Evolutionary conservation across 106 monocot species (phyloP), one percentile per base, ranked within the genome.

Genomic region (Acorus gramineus): DNA sequence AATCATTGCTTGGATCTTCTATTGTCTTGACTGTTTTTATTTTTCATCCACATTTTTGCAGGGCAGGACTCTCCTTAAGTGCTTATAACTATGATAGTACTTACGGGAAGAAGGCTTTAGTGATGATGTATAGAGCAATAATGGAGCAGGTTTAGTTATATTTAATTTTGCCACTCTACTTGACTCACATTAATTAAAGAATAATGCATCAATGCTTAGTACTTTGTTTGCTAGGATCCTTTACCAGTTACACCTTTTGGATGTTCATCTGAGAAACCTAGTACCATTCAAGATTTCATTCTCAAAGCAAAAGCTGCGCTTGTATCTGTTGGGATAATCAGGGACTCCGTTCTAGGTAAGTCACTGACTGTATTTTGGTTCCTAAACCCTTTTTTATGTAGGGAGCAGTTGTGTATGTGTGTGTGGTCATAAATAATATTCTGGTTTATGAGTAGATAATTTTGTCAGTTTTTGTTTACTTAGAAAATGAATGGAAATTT

Each of bases 41-140:
- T 46, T 63, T 43, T 14, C 9, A 7, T 4, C 28, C 10, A 64
- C 44, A 7, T 43, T n/a, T 64, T 11, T 58, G 13, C 69, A 98
- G 96, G 72, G 96, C 96, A 64, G 96, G 96, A 7, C 96, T 71
- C 59, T 80, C 83, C 62, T 71, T 98, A 65, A 85, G 96, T 75
- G 91, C 87, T 57, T 98, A 79, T 70, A 98, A 98, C 53, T 98
- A 88, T 67, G 96, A 98, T 58, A 88, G 79, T 61, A 85, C 73
- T 55, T 82, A 81, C 63, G 96, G 96, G 44, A 98, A 83, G 77
- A 98, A 77, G 59, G 96, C 96, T 11, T 76, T 98, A 47, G 46
- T 73, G 49, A 83, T 79, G 66, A 85, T 98, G 87, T 98, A 98
- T 66, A 74, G 77, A 66, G 96, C 91, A 66, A 92, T 98, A 80